Evolutionary conservation across 768 basidiomycete species (phyloP).

Genomic region (Lactifluus echinatus): DNA sequence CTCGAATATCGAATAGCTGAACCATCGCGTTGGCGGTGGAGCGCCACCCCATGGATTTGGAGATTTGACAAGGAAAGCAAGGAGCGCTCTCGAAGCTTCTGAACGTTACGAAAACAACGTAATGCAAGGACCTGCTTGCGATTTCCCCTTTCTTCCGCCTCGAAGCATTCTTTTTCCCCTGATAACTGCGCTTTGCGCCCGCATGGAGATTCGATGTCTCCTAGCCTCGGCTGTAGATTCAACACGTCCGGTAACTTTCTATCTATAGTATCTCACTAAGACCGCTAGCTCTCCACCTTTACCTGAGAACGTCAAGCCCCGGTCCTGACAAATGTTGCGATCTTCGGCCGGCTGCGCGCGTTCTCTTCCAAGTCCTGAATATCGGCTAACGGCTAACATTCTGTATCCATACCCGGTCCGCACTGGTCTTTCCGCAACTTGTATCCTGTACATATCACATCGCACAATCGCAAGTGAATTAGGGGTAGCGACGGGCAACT

Average conservation of each 20-base stretch:
- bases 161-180: not conserved
- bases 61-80: not conserved
- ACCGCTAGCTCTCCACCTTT: not conserved
- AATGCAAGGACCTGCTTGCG: not conserved
- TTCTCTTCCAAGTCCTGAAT: not conserved
- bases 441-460: not conserved
- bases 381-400: not conserved
- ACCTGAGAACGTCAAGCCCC: not conserved
- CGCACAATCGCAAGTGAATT: not conserved
- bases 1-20: not conserved
- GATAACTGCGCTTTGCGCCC: not conserved
- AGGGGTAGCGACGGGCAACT: not conserved
- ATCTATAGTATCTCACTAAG: not conserved
- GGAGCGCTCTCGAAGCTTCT: not conserved
- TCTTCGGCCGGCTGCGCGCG: not conserved
- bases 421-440: not conserved
- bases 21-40: not conserved
- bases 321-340: no score
- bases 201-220: constrained; percentile 3
- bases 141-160: not conserved
- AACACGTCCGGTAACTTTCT: not conserved
- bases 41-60: not conserved
- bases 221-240: not conserved
- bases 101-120: constrained; percentile 2
- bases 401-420: not conserved